These are phyloP conservation scores for Veloboletus limbatus DNA, from an alignment of 1,284 basidiomycete genomes.

Conservation along the genomic window DNA sequence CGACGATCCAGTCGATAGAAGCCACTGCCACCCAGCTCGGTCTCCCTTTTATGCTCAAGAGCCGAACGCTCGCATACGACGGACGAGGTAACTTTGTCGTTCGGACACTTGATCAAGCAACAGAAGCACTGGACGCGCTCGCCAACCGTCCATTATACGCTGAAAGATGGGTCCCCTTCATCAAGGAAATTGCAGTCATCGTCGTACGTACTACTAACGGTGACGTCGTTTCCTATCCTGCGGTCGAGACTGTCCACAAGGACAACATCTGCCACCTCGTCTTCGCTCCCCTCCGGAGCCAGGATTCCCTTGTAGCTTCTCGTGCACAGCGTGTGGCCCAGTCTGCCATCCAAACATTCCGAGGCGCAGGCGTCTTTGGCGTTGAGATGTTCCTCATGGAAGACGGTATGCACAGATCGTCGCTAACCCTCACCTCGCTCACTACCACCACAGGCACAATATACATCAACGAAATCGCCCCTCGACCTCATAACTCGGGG, in stretches of 20 bases:
- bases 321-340: conserved; percentile 79
- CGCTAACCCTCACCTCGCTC: not conserved
- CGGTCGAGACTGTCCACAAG: conserved; percentile 95
- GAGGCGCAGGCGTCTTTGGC: conserved; percentile 94
- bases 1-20: conserved; percentile 54
- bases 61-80: conserved; percentile 92
- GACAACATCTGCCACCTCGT: conserved; percentile 95
- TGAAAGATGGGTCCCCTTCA: conserved; percentile 91
- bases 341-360: conserved; percentile 75
- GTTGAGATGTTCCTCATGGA: conserved; percentile 97
- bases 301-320: conserved; percentile 54
- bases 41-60: conserved; percentile 95
- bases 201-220: conserved; percentile 83
- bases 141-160: conserved; percentile 79
- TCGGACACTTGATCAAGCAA: conserved; percentile 51
- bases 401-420: conserved; percentile 54
- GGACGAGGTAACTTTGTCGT: conserved; percentile 92
- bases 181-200: conserved; percentile 95
- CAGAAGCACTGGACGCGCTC: conserved; percentile 66
- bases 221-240: conserved; percentile 82
- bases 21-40: conserved; percentile 61
- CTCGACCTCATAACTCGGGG: conserved; percentile 98
- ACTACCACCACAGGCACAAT: conserved; percentile 56
- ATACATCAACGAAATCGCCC: conserved; percentile 96
- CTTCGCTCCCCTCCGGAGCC: conserved; percentile 76